These are phyloP conservation scores for Dictyostelium purpureum DNA, from an alignment of 78 protist species.

Conservation along the genomic window DNA sequence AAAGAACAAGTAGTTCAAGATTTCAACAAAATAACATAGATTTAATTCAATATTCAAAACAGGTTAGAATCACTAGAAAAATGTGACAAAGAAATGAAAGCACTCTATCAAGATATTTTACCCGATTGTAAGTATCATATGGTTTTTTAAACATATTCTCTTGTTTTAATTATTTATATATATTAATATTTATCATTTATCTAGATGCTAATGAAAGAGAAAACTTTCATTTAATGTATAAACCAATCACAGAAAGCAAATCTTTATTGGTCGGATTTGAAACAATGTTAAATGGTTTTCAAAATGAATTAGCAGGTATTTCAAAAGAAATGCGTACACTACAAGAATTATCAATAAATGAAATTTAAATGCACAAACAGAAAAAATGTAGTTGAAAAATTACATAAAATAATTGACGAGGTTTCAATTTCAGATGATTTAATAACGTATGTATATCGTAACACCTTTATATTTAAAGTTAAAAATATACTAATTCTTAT, in stretches of 20 bases:
- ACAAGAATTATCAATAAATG: constrained; percentile 37
- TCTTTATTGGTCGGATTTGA: constrained; percentile 46
- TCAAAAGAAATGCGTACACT: constrained; percentile 39
- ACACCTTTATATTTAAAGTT: no score
- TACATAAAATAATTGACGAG: constrained; percentile 46
- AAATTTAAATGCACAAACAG: constrained; percentile 34
- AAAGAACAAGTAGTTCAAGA: constrained; percentile 5
- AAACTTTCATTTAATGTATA: constrained; percentile 47
- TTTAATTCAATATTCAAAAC: constrained; percentile 35
- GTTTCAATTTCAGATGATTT: constrained; percentile 42
- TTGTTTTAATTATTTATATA: no score
- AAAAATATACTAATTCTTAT: no score
- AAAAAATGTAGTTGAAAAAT: constrained; percentile 34
- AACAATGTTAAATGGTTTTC: constrained; percentile 27
- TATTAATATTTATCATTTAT: no score
- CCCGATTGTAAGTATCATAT: no score
- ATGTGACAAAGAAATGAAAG: constrained; percentile 44
- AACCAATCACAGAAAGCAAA: constrained; percentile 15
- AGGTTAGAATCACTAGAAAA: constrained; percentile 21
- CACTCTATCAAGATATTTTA: constrained; percentile 29
- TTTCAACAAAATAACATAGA: constrained; percentile 31
- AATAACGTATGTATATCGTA: no score
- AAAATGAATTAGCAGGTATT: constrained; percentile 31
- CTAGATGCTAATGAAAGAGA: constrained; percentile 70
- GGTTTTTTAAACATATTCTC: no score